A percentile compares a stretch with the other conserved stretches of the same genome.
Evolutionary conservation across 495 filamentous ascomycete species (phyloP).

Genomic region (Penicillium coprophilum): DNA sequence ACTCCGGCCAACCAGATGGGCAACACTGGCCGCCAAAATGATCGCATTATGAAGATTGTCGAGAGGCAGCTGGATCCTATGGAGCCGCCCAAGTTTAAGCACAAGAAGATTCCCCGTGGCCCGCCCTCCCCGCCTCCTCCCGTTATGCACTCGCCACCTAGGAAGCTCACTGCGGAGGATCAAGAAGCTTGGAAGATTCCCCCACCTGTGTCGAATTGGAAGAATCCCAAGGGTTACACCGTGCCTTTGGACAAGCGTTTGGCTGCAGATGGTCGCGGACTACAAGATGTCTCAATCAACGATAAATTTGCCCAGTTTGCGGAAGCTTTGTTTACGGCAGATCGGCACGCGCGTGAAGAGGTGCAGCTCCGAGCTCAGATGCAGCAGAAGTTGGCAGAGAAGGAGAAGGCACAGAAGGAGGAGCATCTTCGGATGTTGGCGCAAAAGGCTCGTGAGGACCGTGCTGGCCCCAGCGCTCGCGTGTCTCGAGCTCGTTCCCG

Average conservation of each 20-base stretch:
- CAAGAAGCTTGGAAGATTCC: conserved; percentile 97
- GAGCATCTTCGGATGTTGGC: conserved; percentile 87
- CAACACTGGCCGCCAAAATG: conserved; percentile 80
- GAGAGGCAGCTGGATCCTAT: conserved; percentile 93
- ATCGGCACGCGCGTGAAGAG: conserved; percentile 92
- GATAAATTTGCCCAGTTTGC: conserved; percentile 98
- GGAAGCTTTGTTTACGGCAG: conserved; percentile 90
- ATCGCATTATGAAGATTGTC: conserved; percentile 98
- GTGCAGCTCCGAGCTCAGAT: conserved; percentile 88
- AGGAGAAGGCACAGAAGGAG: conserved; percentile 91
- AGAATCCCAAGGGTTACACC: conserved; percentile 98
- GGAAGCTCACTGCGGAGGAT: conserved; percentile 94
- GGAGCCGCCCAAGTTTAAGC: conserved; percentile 98
- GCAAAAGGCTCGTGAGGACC: conserved; percentile 85
- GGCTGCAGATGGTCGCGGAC: conserved; percentile 88
- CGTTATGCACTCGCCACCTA: conserved; percentile 90
- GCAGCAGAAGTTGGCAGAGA: conserved; percentile 96
- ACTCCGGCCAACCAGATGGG: conserved; percentile 98
- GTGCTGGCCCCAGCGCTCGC: conserved; percentile 54
- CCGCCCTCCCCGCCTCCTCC: conserved; percentile 91
- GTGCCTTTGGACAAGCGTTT: conserved; percentile 95
- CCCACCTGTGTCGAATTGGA: conserved; percentile 95
- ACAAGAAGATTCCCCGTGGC: conserved; percentile 96
- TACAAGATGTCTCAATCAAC: conserved; percentile 96
- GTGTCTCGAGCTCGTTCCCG: conserved; percentile 47